Base-by-base conservation (phyloP, 257 asterid species). In the Jacaranda copaia region DNA sequence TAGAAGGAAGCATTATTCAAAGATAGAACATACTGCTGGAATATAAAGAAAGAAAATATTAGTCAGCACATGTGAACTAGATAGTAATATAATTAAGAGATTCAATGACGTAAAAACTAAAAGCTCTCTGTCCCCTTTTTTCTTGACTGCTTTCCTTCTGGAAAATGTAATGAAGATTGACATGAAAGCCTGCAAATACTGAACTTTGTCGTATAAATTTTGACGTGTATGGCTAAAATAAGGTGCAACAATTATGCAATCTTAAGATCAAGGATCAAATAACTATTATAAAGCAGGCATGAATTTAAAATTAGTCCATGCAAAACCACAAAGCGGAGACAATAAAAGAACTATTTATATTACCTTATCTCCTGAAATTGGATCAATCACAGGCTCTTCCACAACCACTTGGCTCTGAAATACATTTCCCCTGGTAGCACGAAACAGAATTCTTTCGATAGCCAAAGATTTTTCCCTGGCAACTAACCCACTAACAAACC, bases 401-500 rank as follows among this genome's bases (percentile, higher is more conserved):
- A 85, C 85, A 35, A 40, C 82, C 45, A 81, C 86, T 82, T 90
- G 93, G 80, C 73, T 90, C 42, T 86, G 78, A 55, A 84, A 85
- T 66, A 90, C 91, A 88, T 90, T 90, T 72, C 96, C 96, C 77
- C 90, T 86, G 71, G 91, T 89, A 73, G 91, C 83, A 51, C 93
- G 90, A 61, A 90, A 90, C 75, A 90, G 69, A 73, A 87, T 81
- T 80, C 93, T 87, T 74, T 90, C 96, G 82, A 90, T 87, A 55
- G 87, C 81, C 79, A 80, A 18, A 16, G 90, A 85, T 78, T 87
- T 88, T 74, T 86, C 90, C 82, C 90, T 88, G 38, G 84, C 57
- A 73, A 90, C 86, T 76, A 90, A 88, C 52, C 96, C 96, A 84
- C 89, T 84, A 70, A 90, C 86, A 77, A 68, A 88, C 51, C 90